Base-by-base conservation (phyloP, 2,329 filamentous ascomycete species). In the Pyricularia pennisetigena region DNA sequence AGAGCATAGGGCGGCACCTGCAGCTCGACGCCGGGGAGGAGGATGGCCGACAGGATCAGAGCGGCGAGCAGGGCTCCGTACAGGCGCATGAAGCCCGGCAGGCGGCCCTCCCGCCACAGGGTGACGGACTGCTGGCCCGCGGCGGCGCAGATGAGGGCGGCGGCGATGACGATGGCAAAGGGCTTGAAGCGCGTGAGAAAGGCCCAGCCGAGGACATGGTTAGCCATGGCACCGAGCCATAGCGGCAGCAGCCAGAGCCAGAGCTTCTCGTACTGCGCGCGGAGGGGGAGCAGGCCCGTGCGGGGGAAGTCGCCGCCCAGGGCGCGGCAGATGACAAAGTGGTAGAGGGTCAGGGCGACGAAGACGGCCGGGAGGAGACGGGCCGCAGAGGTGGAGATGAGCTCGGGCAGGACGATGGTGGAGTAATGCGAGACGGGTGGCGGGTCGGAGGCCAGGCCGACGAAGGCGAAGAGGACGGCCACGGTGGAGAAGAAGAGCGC, bases 391-490 rank as follows among this genome's bases (percentile, higher is more conserved):
- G 57, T 66, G 2, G 73, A 74, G 12, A 91, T 78, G 1, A 90
- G 82, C 26, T 88, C 89, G 57, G 91, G 78, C 4, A 93, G 81
- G 59, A 85, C 83, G 68, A 86, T 82, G 72, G 89, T 84, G 71
- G 85, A 83, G 3, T 83, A 82, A 59, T 86, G 80, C 35, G 82
- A 82, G 1, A 89, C 89, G n/a, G 85, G 84, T 0, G 94, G 94
- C 1, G 93, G 91, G 75, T 97, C 94, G 0, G 92, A 93, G 9
- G 92, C 92, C 72, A 97, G 85, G 2, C 91, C 93, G n/a, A 96
- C 91, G 71, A 97, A 93, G 78, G 90, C 90, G 78, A 97, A 97
- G 32, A 95, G 82, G 72, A 89, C 90, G 68, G 88, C 82, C 74
- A 97, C 97, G 49, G 86, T 85, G 41, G 88, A 88, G 77, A 92